A percentile compares a stretch with the other conserved stretches of the same genome.
phyloP scores from a whole-genome alignment of 768 basidiomycete species.

The Lepiota brunneoincarnata region DNA sequence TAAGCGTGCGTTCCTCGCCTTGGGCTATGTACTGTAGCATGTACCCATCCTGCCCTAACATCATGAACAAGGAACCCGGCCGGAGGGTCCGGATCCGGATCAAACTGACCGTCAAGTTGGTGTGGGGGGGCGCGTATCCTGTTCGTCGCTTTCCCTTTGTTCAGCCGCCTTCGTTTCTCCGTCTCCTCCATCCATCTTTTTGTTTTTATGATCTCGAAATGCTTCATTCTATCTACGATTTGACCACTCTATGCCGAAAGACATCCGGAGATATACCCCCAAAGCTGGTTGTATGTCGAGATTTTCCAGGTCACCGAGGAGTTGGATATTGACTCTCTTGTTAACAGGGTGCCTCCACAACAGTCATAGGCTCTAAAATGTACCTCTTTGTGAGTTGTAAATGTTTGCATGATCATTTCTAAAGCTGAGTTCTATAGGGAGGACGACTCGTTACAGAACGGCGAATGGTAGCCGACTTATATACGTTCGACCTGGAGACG shows the following conservation, averaged over 20 bases:
- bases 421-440: slow-evolving; percentile 46
- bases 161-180: slow-evolving; percentile 11
- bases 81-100: slow-evolving; percentile 17
- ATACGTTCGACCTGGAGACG: slow-evolving; percentile 81
- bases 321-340: slow-evolving; percentile 7
- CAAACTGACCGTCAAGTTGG: slow-evolving; percentile 16
- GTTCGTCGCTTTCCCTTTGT: slow-evolving; percentile 16
- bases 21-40: no score
- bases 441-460: slow-evolving; percentile 85
- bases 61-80: background rate
- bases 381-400: slow-evolving; percentile 74
- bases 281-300: slow-evolving; percentile 72
- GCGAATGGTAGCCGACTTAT: slow-evolving; percentile 88
- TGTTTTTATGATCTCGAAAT: slow-evolving; percentile 24
- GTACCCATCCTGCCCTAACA: no score
- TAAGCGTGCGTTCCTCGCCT: no score
- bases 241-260: slow-evolving; percentile 82
- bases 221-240: slow-evolving; percentile 83
- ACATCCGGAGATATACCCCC: slow-evolving; percentile 86
- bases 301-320: background rate
- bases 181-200: slow-evolving; percentile 4
- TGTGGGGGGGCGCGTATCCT: slow-evolving; percentile 12
- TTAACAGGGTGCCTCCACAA: slow-evolving; percentile 82
- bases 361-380: slow-evolving; percentile 83
- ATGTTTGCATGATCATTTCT: background rate